phyloP scores from a whole-genome alignment of 2,329 filamentous ascomycete genomes.

The Colletotrichum higginsianum region DNA sequence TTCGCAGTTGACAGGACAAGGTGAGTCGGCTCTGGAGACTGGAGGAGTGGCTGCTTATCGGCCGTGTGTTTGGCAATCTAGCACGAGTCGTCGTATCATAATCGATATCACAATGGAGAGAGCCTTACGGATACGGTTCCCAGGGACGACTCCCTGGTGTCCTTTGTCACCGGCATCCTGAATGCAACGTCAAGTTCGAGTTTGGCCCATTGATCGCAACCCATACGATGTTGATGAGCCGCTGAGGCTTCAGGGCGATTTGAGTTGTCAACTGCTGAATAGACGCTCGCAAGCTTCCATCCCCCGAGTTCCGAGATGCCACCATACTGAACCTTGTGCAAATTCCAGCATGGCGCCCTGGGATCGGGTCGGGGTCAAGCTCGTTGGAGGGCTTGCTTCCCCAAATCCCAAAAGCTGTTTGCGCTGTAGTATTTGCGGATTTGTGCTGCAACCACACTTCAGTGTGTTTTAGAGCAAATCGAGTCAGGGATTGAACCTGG shows the following conservation, averaged over 20 bases:
- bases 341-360: conserved; percentile 14
- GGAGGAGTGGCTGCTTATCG: conserved; percentile 25
- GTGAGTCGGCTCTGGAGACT: conserved; percentile 1
- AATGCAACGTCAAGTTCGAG: conserved; percentile 28
- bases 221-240: conserved; percentile 8
- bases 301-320: conserved; percentile 16
- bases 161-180: conserved; percentile 22
- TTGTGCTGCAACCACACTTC: conserved; percentile 12
- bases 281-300: conserved; percentile 3
- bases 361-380: background rate
- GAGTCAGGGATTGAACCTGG: conserved; percentile 29
- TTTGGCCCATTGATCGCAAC: conserved; percentile 12
- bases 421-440: conserved; percentile 23
- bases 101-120: conserved; percentile 31
- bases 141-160: background rate
- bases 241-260: background rate
- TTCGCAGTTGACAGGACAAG: conserved; percentile 21
- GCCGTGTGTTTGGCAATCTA: conserved; percentile 36
- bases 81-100: conserved; percentile 35
- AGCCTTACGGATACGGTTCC: conserved; percentile 9
- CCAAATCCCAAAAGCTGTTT: conserved; percentile 8
- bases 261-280: conserved; percentile 10
- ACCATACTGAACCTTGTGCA: conserved; percentile 30
- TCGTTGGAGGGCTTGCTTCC: background rate
- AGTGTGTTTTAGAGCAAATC: conserved; percentile 26